A percentile compares a stretch with the other conserved stretches of the same genome.
Conservation (phyloP, 352 stramenopile genomes). For the Pythium graminicola region DNA sequence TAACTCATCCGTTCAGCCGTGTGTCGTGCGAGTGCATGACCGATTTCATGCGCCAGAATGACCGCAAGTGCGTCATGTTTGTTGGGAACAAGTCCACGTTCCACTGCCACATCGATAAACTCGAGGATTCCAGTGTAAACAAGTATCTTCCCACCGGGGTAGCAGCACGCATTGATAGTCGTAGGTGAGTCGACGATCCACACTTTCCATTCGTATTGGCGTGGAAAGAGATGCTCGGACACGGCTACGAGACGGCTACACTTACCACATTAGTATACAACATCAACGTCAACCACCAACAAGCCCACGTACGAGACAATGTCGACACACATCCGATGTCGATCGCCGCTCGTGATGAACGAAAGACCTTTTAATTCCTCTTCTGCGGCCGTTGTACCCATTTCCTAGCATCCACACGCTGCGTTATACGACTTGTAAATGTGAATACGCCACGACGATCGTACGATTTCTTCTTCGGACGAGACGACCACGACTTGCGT, state of each 20-base stretch:
- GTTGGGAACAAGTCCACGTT: constrained; percentile 43
- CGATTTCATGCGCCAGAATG: constrained; percentile 61
- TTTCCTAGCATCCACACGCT: constrained; percentile 22
- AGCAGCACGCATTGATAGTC: constrained; percentile 52
- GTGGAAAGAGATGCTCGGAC: constrained; percentile 61
- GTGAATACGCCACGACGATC: background rate
- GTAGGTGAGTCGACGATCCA: constrained; percentile 47
- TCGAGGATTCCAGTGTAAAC: constrained; percentile 59
- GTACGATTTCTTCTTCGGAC: constrained; percentile 35
- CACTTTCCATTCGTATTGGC: constrained; percentile 55
- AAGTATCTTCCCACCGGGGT: constrained; percentile 60
- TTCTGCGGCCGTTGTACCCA: constrained; percentile 39
- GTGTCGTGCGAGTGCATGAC: constrained; percentile 57
- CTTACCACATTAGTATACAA: background rate
- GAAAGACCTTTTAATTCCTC: constrained; percentile 33
- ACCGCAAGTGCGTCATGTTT: constrained; percentile 62
- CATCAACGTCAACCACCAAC: background rate
- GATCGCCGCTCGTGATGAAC: constrained; percentile 37
- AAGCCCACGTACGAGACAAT: constrained; percentile 39
- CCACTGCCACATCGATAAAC: constrained; percentile 53
- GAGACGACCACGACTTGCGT: constrained; percentile 63
- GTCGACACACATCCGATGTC: constrained; percentile 49
- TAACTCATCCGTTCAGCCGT: constrained; percentile 58
- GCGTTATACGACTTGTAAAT: background rate
- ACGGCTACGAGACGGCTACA: constrained; percentile 50